phyloP scores from a whole-genome alignment of 169 alveolate species.

The Eimeria brunetti region DNA sequence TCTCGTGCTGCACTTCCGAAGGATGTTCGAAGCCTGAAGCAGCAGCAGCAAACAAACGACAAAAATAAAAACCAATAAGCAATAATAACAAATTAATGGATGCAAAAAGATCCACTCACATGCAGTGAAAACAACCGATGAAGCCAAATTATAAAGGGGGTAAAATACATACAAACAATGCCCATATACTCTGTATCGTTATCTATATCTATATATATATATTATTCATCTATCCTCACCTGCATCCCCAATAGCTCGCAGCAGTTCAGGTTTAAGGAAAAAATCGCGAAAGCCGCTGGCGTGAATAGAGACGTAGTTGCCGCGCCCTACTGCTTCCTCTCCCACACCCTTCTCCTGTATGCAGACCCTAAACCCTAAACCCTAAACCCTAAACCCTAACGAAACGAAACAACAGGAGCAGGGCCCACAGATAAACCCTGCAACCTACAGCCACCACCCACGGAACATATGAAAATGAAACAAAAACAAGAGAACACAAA shows the following conservation, averaged over 20 bases:
- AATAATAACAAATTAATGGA: background rate
- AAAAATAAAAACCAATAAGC: background rate
- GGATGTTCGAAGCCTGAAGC: slow-evolving; percentile 98
- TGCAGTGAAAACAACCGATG: background rate
- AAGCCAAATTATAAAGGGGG: background rate
- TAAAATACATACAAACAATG: too few species aligned
- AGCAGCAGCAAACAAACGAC: background rate
- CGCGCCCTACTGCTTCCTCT: slow-evolving; percentile 82
- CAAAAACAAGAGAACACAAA: too few species aligned
- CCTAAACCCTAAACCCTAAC: slow-evolving; percentile 14
- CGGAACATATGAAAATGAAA: background rate
- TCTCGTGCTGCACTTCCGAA: slow-evolving; percentile 99
- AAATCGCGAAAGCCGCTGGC: slow-evolving; percentile 93
- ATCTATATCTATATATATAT: background rate
- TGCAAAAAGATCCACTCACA: background rate
- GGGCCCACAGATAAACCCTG: background rate
- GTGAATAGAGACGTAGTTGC: slow-evolving; percentile 82
- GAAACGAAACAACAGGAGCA: background rate
- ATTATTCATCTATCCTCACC: background rate
- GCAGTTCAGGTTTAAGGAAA: slow-evolving; percentile 97
- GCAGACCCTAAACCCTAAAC: slow-evolving; percentile 26
- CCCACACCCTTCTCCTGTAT: slow-evolving; percentile 78
- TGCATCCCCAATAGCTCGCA: slow-evolving; percentile 97
- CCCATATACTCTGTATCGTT: too few species aligned
- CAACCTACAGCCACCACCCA: background rate